Percentiles rank a stretch among this genome's conserved stretches.
phyloP scores from a whole-genome alignment of 2,329 filamentous ascomycete species.

The Ilyonectria robusta region DNA sequence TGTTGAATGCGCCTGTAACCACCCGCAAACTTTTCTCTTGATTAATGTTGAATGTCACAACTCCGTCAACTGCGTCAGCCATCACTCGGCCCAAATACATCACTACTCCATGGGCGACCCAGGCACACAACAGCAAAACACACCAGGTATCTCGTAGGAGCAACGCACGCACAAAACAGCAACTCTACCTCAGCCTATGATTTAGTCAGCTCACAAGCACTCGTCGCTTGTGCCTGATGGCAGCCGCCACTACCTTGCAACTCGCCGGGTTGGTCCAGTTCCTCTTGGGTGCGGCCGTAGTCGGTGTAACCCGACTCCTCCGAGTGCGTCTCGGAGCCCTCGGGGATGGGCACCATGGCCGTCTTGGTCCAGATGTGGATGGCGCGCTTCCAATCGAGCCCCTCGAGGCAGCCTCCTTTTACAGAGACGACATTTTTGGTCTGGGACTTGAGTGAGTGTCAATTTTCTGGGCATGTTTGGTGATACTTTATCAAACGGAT shows the following conservation, averaged over 20 bases:
- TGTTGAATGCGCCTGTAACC: neutral
- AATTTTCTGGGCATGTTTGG: slow-evolving; percentile 12
- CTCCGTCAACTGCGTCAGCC: slow-evolving; percentile 1
- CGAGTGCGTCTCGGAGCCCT: slow-evolving; percentile 70
- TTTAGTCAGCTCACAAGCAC: slow-evolving; percentile 28
- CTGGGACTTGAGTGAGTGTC: slow-evolving; percentile 50
- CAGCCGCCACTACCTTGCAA: slow-evolving; percentile 55
- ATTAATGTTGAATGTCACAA: slow-evolving; percentile 1
- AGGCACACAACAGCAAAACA: slow-evolving; percentile 21
- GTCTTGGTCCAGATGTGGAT: slow-evolving; percentile 78
- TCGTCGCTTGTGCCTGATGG: neutral
- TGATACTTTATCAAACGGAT: neutral
- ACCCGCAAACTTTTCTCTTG: neutral
- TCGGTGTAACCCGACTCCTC: slow-evolving; percentile 64
- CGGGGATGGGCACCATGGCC: slow-evolving; percentile 78
- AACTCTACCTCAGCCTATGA: neutral
- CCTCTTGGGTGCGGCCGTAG: slow-evolving; percentile 61
- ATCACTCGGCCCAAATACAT: slow-evolving; percentile 9
- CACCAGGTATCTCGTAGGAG: slow-evolving; percentile 27
- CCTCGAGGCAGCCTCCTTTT: slow-evolving; percentile 77
- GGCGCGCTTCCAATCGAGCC: slow-evolving; percentile 71
- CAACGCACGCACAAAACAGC: slow-evolving; percentile 5
- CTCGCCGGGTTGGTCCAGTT: slow-evolving; percentile 62
- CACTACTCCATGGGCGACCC: slow-evolving; percentile 24
- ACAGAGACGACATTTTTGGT: slow-evolving; percentile 73